A percentile compares a stretch with the other conserved stretches of the same genome.
Conservation (phyloP, 352 stramenopile species). For the Phytophthora sansomeana region DNA sequence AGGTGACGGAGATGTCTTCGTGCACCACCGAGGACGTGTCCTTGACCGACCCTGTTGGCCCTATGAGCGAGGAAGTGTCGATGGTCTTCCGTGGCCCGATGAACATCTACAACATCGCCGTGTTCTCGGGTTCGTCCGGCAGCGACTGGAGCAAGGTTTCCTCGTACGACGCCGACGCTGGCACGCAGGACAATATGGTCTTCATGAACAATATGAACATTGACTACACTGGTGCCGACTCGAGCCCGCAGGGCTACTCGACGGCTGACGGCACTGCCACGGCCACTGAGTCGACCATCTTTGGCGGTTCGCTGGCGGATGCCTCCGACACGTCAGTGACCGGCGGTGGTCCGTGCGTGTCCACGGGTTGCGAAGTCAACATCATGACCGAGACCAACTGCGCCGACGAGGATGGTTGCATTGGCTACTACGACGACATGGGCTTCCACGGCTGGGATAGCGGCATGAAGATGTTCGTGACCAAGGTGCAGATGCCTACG, state of each 20-base stretch:
- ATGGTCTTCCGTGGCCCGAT: constrained; percentile 69
- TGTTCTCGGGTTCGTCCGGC: constrained; percentile 43
- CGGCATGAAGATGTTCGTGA: constrained; percentile 84
- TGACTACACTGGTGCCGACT: constrained; percentile 52
- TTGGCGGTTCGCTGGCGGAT: constrained; percentile 57
- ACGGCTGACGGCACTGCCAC: constrained; percentile 41
- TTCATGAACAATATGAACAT: constrained; percentile 77
- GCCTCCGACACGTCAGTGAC: constrained; percentile 51
- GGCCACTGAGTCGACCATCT: constrained; percentile 43
- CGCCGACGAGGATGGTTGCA: constrained; percentile 48
- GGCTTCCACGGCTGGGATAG: constrained; percentile 77
- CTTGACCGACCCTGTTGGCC: constrained; percentile 48
- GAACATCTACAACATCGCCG: constrained; percentile 68
- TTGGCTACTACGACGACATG: constrained; percentile 75
- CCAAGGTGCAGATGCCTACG: constrained; percentile 71
- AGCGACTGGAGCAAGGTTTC: constrained; percentile 57
- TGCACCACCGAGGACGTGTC: constrained; percentile 48
- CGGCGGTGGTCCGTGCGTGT: constrained; percentile 58
- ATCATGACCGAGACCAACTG: too few species aligned
- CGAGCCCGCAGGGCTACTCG: constrained; percentile 59
- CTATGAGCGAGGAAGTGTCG: constrained; percentile 60
- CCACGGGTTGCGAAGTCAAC: too few species aligned
- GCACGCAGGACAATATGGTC: constrained; percentile 54
- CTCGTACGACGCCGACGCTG: constrained; percentile 42
- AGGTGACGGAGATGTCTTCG: constrained; percentile 44